Percentiles rank a stretch among this genome's conserved stretches.
Evolutionary conservation across 495 filamentous ascomycete genomes (phyloP).

Genomic region (Aspergillus sparsus): DNA sequence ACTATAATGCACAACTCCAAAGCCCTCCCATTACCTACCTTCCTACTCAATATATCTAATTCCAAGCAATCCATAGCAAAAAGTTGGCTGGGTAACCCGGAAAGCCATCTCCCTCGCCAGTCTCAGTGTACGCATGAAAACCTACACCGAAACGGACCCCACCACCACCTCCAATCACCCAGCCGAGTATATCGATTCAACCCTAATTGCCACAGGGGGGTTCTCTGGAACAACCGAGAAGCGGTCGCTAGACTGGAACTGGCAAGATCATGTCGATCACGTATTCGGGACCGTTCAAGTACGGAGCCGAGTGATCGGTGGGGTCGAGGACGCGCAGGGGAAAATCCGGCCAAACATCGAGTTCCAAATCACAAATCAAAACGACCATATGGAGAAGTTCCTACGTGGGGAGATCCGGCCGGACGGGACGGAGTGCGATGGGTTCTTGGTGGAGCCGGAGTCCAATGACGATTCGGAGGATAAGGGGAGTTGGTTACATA

Average conservation of each 20-base stretch:
- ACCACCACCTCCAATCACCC: too few species aligned
- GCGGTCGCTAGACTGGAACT: background rate
- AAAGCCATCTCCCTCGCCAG: too few species aligned
- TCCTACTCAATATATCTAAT: too few species aligned
- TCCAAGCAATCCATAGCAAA: too few species aligned
- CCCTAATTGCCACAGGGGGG: background rate
- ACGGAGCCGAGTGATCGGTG: background rate
- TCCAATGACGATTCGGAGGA: background rate
- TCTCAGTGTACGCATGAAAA: too few species aligned
- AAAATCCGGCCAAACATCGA: conserved; percentile 2
- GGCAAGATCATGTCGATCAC: background rate
- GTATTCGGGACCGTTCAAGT: background rate
- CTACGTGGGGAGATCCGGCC: conserved; percentile 11
- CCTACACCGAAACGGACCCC: too few species aligned
- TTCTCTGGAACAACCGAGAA: background rate
- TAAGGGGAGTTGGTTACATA: conserved; percentile 9
- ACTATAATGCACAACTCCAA: too few species aligned
- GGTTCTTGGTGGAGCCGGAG: background rate
- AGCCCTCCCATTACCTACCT: too few species aligned
- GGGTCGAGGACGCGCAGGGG: background rate
- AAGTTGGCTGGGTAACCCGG: too few species aligned
- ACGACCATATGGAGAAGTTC: conserved; percentile 1
- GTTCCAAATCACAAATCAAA: background rate
- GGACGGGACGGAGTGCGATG: background rate
- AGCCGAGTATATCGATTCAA: background rate